Evolutionary conservation across 1,284 basidiomycete species (phyloP), one percentile per base, ranked within the genome.

Genomic region (Tranzscheliella williamsii): DNA sequence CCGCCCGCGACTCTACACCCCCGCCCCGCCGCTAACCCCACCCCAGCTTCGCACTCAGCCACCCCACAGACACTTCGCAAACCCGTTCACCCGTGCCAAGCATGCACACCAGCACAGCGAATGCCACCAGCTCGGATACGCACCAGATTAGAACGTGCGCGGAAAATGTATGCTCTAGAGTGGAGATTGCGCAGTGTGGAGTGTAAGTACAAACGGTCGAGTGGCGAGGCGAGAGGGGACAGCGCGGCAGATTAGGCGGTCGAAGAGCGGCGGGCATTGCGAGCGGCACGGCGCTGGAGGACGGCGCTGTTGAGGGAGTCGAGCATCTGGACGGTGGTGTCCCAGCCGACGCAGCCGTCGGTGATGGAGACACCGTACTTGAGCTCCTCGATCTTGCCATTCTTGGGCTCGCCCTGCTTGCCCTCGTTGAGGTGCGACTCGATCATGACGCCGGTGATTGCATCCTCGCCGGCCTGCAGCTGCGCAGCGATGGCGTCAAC

Each of bases 381-480:
- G 34, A 78, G 58, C 33, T 63, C 61, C 31, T 69, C 61, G 13
- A 58, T 56, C 36, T 58, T 32, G 17, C 76, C 76, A 24, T 67
- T 57, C 63, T 76, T 74, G 21, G 76, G 76, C 55, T 75, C 73
- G 35, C 66, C 55, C 60, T 78, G 76, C 56, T 75, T 74, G 44
- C 76, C 76, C 56, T 76, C 87, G 73, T 88, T 87, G 79, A 97
- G 86, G 79, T 96, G 89, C 30, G 86, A 89, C 81, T 98, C 94
- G 77, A 98, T 85, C 93, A 97, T 96, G 64, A 96, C 90, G 55
- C 94, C 93, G 2, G 89, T 92, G 79, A 97, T 90, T 46, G 84
- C 82, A 50, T 80, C 83, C 67, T 91, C 85, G 36, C 91, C 92
- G 7, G 83, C 83, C 9, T 78, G 81, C 47, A 97, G 84, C 80